These are phyloP conservation scores for Adansonia rubrostipa DNA, from an alignment of 441 rosid genomes.

Conservation along the genomic window DNA sequence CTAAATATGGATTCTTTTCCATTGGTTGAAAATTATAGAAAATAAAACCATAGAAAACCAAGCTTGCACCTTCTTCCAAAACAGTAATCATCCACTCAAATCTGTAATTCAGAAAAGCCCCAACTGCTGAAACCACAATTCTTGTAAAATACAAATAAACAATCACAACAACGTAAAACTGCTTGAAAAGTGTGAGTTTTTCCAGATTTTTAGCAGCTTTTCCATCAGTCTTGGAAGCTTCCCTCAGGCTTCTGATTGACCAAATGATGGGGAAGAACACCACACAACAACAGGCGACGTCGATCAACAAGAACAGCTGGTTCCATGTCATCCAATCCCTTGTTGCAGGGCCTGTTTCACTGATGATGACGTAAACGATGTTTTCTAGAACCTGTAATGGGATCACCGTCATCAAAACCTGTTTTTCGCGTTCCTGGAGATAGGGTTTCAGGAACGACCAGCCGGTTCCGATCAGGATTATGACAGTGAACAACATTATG, in stretches of 20 bases:
- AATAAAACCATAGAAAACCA: conserved; percentile 52
- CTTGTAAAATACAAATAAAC: conserved; percentile 59
- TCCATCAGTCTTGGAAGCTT: conserved; percentile 57
- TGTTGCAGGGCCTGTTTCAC: conserved; percentile 55
- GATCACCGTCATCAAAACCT: conserved; percentile 51
- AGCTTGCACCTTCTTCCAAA: conserved; percentile 53
- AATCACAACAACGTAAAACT: conserved; percentile 52
- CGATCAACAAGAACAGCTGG: conserved; percentile 52
- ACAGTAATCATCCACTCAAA: conserved; percentile 45
- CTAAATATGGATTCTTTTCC: conserved; percentile 58
- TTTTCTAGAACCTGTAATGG: conserved; percentile 66
- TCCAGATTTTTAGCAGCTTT: conserved; percentile 57
- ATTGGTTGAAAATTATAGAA: conserved; percentile 58
- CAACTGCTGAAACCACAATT: conserved; percentile 46
- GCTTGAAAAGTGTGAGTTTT: conserved; percentile 61
- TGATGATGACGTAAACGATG: conserved; percentile 52
- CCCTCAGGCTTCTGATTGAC: conserved; percentile 54
- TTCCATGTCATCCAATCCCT: conserved; percentile 65
- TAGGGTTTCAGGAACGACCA: conserved; percentile 70
- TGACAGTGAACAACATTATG: conserved; percentile 63
- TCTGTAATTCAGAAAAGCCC: conserved; percentile 44
- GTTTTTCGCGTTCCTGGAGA: conserved; percentile 63
- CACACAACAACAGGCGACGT: conserved; percentile 55
- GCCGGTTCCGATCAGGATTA: conserved; percentile 60
- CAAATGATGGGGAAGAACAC: conserved; percentile 60